Evolutionary conservation across 2,329 filamentous ascomycete species (phyloP), one percentile per base, ranked within the genome.

Genomic region (Monosporascus sp.): DNA sequence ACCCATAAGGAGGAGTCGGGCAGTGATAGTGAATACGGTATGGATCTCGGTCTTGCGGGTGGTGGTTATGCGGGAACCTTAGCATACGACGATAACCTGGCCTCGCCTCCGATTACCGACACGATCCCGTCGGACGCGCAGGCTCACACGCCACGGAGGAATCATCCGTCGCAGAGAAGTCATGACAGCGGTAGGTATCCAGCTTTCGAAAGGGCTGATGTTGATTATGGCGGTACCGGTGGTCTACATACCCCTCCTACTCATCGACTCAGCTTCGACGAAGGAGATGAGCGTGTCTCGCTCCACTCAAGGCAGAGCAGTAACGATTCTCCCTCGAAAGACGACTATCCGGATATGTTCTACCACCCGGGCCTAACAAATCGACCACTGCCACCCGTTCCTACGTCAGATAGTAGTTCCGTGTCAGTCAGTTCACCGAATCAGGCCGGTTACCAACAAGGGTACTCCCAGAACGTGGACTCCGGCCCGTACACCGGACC

Each of bases 191-290:
- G 68, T 51, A 67, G 71, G 15, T 74, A 72, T 51, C 68, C 75
- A 1, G 73, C 74, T 7, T 80, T 80, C 58, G 66, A 74, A 15
- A 79, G 85, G 51, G 90, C 88, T 6, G 82, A 88, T 51, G 87
- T 96, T 49, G 93, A 97, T 69, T 91, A 90, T 47, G 88, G 84
- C 49, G 92, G 89, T 7, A 97, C 91, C n/a, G 94, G 93, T 41
- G 94, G 94, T 1, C 72, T 97, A 28, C 85, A 91, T 57, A 82
- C 89, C 54, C 91, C 92, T 2, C 84, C 78, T 49, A 78, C 77
- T 7, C 81, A 91, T 59, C 83, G 91, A 55, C 77, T 91, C 63
- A 97, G 91, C 71, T 97, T 94, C 63, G 93, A 97, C 61, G 91
- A 96, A 67, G 93, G 90, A 2, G 94, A 97, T 61, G 94, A 97